phyloP scores from a whole-genome alignment of 345 rosid genomes.

The Mercurialis annua region DNA sequence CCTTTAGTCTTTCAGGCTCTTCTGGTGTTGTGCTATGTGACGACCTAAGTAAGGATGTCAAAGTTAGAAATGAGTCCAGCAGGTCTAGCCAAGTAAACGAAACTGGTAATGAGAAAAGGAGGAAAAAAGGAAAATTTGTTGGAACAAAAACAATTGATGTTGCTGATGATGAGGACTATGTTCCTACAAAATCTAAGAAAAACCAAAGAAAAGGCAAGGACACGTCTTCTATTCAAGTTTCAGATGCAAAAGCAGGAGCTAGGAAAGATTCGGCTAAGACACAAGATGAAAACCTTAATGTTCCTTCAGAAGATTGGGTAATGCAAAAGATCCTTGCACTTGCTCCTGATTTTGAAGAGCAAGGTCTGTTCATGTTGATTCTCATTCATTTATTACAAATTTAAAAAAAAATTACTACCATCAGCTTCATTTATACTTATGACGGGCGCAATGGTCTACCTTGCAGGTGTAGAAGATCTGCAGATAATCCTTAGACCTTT shows the following conservation, averaged over 20 bases:
- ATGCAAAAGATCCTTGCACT: constrained; percentile 51
- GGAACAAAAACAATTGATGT: constrained; percentile 51
- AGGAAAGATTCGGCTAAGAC: constrained; percentile 57
- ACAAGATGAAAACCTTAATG: constrained; percentile 51
- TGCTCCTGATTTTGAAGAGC: constrained; percentile 83
- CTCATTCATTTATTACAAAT: neutral
- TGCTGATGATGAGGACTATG: constrained; percentile 57
- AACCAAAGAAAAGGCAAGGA: constrained; percentile 84
- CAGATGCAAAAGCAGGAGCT: constrained; percentile 55
- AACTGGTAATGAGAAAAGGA: constrained; percentile 52
- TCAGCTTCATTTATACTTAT: constrained; percentile 3
- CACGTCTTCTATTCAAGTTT: constrained; percentile 45
- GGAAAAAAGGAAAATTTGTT: constrained; percentile 74
- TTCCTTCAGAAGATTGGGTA: constrained; percentile 81
- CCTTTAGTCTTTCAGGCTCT: constrained; percentile 50
- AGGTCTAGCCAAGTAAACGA: constrained; percentile 48
- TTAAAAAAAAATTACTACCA: no score
- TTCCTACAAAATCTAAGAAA: constrained; percentile 71
- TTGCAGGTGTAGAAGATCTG: constrained; percentile 64
- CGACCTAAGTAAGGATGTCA: constrained; percentile 40
- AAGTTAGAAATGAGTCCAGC: constrained; percentile 40
- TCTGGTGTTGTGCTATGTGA: constrained; percentile 31
- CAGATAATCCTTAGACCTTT: constrained; percentile 54
- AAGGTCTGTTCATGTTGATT: constrained; percentile 43
- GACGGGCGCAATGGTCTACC: constrained; percentile 22